A percentile compares a stretch with the other conserved stretches of the same genome.
These are phyloP conservation scores for Podila minutissima DNA, from an alignment of 192 early-diverging fungal species.

Conservation along the genomic window DNA sequence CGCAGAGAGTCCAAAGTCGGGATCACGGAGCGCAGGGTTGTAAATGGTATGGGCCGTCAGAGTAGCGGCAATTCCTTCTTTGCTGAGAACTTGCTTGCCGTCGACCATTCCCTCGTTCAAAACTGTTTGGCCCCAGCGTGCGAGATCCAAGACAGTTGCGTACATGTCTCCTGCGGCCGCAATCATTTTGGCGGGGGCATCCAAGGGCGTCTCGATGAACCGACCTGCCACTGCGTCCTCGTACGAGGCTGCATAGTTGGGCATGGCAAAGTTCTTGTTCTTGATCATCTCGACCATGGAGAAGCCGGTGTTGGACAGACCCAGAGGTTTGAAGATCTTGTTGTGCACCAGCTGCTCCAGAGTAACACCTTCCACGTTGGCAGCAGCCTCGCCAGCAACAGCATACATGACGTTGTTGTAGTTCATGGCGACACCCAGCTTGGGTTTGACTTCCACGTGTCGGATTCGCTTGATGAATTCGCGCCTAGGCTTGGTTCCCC, in stretches of 20 bases:
- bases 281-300: conserved; percentile 1
- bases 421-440: not conserved
- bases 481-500: not conserved
- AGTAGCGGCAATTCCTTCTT: not conserved
- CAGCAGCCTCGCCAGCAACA: conserved; percentile 24
- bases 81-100: conserved; percentile 21
- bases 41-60: not conserved
- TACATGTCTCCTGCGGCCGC: conserved; percentile 19
- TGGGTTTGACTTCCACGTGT: not conserved
- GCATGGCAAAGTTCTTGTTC: conserved; percentile 8
- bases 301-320: conserved; percentile 11
- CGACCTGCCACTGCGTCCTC: conserved; percentile 10
- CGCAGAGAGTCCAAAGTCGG: not conserved
- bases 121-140: conserved; percentile 1
- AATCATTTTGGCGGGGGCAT: not conserved
- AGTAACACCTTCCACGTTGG: not conserved
- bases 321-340: conserved; percentile 19
- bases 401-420: conserved; percentile 26
- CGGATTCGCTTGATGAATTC: conserved; percentile 8
- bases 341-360: conserved; percentile 8
- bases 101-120: conserved; percentile 3
- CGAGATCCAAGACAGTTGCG: conserved; percentile 22
- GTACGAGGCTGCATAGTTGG: not conserved
- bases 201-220: not conserved
- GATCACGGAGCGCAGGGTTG: not conserved